Evolutionary conservation across 2,329 filamentous ascomycete genomes (phyloP).

Genomic region (Aspergillus aculeatinus): DNA sequence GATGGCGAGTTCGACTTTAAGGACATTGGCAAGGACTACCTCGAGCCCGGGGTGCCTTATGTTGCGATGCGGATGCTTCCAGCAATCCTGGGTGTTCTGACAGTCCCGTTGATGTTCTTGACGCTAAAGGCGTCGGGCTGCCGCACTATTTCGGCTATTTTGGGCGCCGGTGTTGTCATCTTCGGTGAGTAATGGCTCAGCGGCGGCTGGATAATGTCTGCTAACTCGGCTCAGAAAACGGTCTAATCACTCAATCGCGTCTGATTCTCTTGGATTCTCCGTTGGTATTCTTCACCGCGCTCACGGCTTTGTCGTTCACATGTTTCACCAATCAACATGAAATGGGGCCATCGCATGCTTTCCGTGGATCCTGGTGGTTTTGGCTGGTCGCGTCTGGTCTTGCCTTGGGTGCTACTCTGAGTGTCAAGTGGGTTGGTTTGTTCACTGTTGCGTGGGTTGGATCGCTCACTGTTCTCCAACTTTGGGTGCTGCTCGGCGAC

Average conservation of each 20-base stretch:
- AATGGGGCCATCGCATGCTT: conserved; percentile 82
- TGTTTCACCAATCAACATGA: conserved; percentile 98
- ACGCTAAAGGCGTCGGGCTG: conserved; percentile 90
- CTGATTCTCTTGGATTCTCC: conserved; percentile 95
- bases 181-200: conserved; percentile 63
- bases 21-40: conserved; percentile 97
- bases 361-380: conserved; percentile 93
- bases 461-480: conserved; percentile 80
- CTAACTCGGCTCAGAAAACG: conserved; percentile 68
- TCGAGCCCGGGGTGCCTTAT: conserved; percentile 92
- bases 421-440: conserved; percentile 98
- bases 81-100: conserved; percentile 80
- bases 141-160: conserved; percentile 75
- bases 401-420: conserved; percentile 82
- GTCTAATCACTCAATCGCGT: conserved; percentile 88
- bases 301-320: conserved; percentile 85
- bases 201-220: neutral
- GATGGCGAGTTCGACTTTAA: conserved; percentile 98
- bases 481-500: conserved; percentile 94
- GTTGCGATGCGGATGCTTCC: conserved; percentile 96
- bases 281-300: conserved; percentile 86
- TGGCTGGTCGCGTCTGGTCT: conserved; percentile 88
- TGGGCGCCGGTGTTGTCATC: conserved; percentile 83
- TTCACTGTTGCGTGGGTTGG: conserved; percentile 99
- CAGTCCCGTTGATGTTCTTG: conserved; percentile 90